Conservation (phyloP, 2,329 filamentous ascomycete genomes). For the Sporothrix globosa region DNA sequence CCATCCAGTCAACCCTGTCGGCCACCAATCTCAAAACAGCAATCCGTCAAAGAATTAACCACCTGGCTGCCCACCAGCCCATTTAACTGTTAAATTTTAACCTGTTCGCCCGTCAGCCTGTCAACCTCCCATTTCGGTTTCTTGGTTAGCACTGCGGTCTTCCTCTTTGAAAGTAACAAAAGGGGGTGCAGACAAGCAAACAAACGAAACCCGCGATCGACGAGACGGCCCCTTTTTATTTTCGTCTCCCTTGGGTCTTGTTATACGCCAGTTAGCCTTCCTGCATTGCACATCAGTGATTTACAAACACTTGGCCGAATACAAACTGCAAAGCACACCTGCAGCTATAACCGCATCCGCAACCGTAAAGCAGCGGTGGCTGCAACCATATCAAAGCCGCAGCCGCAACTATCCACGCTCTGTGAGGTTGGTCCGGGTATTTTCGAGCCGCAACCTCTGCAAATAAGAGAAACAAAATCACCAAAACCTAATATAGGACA, state of each 20-base stretch:
- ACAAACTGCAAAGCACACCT: neutral
- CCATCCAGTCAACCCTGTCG: constrained; percentile 15
- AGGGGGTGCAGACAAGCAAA: neutral
- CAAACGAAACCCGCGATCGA: constrained; percentile 22
- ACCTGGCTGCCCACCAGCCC: neutral
- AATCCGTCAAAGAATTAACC: neutral
- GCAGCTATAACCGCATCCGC: neutral
- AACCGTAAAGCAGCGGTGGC: neutral
- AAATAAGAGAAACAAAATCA: neutral
- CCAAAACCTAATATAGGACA: constrained; percentile 1
- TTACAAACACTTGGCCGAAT: constrained; percentile 1
- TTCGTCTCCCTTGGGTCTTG: neutral
- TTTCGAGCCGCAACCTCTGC: constrained; percentile 21
- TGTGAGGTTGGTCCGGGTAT: constrained; percentile 30
- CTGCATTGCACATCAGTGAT: neutral
- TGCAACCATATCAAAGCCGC: neutral
- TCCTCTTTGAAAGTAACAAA: neutral
- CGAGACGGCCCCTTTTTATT: neutral
- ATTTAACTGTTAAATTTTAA: neutral
- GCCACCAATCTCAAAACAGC: constrained; percentile 8
- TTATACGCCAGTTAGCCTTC: neutral
- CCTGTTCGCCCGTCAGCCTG: constrained; percentile 20
- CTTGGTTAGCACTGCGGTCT: neutral
- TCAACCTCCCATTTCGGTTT: constrained; percentile 2
- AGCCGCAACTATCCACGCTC: neutral